These are phyloP conservation scores for Gentiana macrophylla DNA, from an alignment of 257 asterid genomes.

Conservation along the genomic window DNA sequence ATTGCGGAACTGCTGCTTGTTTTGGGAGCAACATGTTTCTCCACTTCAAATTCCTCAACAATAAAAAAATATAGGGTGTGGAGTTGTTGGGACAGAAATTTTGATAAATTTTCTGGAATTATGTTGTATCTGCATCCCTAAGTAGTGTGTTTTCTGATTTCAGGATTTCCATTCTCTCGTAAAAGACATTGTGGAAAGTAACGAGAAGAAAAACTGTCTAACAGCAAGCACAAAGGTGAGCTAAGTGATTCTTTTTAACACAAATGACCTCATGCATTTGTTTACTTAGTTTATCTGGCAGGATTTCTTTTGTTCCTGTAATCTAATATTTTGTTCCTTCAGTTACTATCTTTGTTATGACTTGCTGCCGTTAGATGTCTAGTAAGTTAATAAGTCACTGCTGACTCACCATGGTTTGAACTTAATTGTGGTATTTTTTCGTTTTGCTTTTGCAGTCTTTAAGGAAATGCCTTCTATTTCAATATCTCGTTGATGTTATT, in stretches of 20 bases:
- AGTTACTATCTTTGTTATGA: background rate
- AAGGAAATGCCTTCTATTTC: constrained; percentile 66
- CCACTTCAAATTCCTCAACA: too few relatives aligned
- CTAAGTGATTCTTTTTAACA: background rate
- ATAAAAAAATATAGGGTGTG: too few relatives aligned
- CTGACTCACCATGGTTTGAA: background rate
- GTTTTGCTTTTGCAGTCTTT: constrained; percentile 42
- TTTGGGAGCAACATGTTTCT: too few relatives aligned
- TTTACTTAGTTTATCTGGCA: background rate
- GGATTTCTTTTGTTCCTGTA: background rate
- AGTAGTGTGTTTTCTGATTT: constrained; percentile 14
- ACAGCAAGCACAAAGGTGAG: constrained; percentile 36
- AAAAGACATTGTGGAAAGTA: constrained; percentile 38
- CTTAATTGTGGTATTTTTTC: background rate
- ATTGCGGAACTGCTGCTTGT: too few relatives aligned
- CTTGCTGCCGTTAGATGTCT: background rate
- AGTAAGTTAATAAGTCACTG: background rate
- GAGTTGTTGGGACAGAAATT: too few relatives aligned
- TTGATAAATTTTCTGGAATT: background rate
- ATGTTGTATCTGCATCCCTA: constrained; percentile 9
- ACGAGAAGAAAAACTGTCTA: constrained; percentile 23
- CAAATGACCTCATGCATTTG: background rate
- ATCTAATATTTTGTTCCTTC: background rate
- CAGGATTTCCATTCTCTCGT: constrained; percentile 73
- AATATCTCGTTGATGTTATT: constrained; percentile 63